Evolutionary conservation across 2,329 filamentous ascomycete species (phyloP), one percentile per base, ranked within the genome.

Genomic region (Incumbomyces delicatus): DNA sequence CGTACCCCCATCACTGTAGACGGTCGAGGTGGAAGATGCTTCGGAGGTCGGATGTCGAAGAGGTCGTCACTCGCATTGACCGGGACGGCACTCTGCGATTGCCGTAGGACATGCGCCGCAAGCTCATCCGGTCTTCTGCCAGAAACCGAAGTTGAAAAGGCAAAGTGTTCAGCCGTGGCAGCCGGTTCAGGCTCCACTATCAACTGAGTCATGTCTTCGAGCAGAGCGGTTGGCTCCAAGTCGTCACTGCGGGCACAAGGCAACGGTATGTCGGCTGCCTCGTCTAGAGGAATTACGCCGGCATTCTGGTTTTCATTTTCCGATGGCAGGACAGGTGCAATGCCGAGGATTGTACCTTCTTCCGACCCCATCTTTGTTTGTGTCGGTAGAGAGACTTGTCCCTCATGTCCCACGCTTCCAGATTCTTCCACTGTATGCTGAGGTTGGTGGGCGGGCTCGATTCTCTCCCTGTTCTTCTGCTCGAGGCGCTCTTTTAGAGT

Each of bases 161-260:
- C 45, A 36, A 57, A 57, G 2, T 48, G 42, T 18, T 52, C 49
- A 8, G 33, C 20, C 2, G 49, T 49, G 1, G 49, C 36, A 18
- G 47, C 52, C 34, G 36, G 27, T 30, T 49, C 46, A 14, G 52
- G 53, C 36, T 54, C 55, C 5, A 57, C 55, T 35, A 57, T 41
- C 18, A 57, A 52, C 46, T 57, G 55, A 29, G 52, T 57, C 33
- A 57, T 54, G 30, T 57, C 55, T 46, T 57, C 55, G 27, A 57
- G 47, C 17, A 52, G 45, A 27, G 53, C 53, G 2, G 55, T 57
- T 10, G 49, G 32, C 31, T 55, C 53, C 30, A 54, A 31, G 35
- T 57, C 53, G 42, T 50, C 48, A 3, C 50, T 41, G 7, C 49
- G 47, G 18, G 53, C 50, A 10, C 48, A 49, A 17, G 55, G 55